A percentile compares a stretch with the other conserved stretches of the same genome.
Evolutionary conservation across 2,329 filamentous ascomycete species (phyloP).

Genomic region (Celoporthe dispersa): DNA sequence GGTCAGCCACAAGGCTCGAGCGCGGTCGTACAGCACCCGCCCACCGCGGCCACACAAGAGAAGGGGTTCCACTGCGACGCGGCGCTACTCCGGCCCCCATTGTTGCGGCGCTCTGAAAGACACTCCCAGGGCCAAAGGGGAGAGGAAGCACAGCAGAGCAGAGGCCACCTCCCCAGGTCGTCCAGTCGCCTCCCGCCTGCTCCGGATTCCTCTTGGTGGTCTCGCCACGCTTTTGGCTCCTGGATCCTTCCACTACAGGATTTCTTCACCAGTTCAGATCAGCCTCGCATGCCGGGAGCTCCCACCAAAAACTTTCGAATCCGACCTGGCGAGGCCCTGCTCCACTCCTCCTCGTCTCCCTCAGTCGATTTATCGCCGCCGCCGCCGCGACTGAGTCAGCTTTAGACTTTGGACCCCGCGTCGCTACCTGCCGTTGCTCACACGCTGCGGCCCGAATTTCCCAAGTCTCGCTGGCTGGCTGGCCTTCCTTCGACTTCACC

Average conservation of each 20-base stretch:
- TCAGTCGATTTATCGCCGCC: slow-evolving; percentile 6
- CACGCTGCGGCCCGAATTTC: slow-evolving; percentile 17
- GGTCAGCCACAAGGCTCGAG: neutral
- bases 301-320: slow-evolving; percentile 7
- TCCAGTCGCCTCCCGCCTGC: slow-evolving; percentile 11
- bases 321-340: slow-evolving; percentile 1
- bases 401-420: slow-evolving; percentile 29
- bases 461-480: slow-evolving; percentile 22
- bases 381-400: slow-evolving; percentile 27
- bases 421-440: slow-evolving; percentile 24
- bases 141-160: slow-evolving; percentile 14
- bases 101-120: slow-evolving; percentile 18
- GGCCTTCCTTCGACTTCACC: slow-evolving; percentile 27
- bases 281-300: slow-evolving; percentile 1
- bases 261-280: neutral
- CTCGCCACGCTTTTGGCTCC: slow-evolving; percentile 16
- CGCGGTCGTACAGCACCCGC: slow-evolving; percentile 1
- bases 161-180: slow-evolving; percentile 19
- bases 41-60: neutral
- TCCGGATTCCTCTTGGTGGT: neutral
- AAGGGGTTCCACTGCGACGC: slow-evolving; percentile 25
- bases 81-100: slow-evolving; percentile 25
- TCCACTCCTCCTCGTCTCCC: slow-evolving; percentile 6
- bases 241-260: slow-evolving; percentile 17
- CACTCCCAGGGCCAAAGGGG: slow-evolving; percentile 17